Evolutionary conservation across 805 yeast genomes (phyloP).

Genomic region (Candida anglica): DNA sequence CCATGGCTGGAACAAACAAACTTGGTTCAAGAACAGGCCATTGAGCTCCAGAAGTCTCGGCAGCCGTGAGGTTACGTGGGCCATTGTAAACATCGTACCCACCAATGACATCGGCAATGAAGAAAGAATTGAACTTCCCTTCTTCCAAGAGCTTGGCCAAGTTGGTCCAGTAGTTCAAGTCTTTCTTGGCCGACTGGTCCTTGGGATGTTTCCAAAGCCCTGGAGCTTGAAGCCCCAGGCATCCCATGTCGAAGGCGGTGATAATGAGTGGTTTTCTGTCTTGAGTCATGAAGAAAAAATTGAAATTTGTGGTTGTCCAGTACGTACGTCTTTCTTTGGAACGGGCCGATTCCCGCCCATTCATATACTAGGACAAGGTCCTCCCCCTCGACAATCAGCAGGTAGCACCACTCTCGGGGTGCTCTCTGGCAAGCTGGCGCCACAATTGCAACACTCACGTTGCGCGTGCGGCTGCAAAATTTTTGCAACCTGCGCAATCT

Average conservation of each 20-base stretch:
- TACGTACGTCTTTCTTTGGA: no score
- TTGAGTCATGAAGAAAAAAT: constrained; percentile 2
- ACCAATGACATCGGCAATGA: constrained; percentile 39
- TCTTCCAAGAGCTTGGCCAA: constrained; percentile 34
- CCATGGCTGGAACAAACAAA: constrained; percentile 36
- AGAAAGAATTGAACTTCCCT: constrained; percentile 36
- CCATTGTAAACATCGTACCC: constrained; percentile 41
- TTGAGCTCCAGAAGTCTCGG: constrained; percentile 27
- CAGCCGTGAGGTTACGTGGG: constrained; percentile 30
- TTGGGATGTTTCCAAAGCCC: constrained; percentile 38
- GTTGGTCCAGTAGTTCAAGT: constrained; percentile 31
- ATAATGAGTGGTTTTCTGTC: constrained; percentile 21
- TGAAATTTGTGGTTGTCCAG: no score
- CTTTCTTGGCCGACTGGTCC: constrained; percentile 26
- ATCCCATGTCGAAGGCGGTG: constrained; percentile 36
- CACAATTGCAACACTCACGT: no score
- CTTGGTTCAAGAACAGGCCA: constrained; percentile 40
- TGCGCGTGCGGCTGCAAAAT: no score
- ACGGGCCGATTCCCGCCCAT: no score
- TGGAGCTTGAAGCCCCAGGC: constrained; percentile 18
- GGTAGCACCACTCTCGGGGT: no score
- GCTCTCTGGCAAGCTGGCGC: no score
- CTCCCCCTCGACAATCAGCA: no score
- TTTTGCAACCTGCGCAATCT: no score
- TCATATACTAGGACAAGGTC: no score